Base-by-base conservation (phyloP, 768 basidiomycete species). In the Rhizopogon vesiculosus region DNA sequence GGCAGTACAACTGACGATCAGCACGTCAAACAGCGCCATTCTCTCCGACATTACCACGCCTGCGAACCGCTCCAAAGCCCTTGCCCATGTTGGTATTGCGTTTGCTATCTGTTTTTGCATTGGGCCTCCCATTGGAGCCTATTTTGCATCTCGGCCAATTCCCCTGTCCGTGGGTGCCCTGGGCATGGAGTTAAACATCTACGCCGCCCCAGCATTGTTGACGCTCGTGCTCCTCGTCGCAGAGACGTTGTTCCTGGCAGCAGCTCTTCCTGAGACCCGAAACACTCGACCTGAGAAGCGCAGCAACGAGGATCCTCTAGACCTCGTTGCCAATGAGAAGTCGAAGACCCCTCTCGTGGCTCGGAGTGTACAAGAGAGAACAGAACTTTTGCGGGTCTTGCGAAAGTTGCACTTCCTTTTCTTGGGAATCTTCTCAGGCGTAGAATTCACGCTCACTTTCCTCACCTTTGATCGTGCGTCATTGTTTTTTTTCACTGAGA, bases 381-480 rank as follows among this genome's bases (percentile, higher is more conserved):
- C 92, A 53, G 58, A 65, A 22, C 66, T 78, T 25, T 80, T 98
- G 50, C 77, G 74, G 61, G 67, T 75, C 8, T 75, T 95, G 43
- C 84, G 87, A 40, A 71, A 74, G 43, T 68, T 91, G 15, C 95
- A 98, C 68, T 88, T 93, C 67, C 69, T 86, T 45, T 99, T 98
- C 76, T 74, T 98, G 57, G 82, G 87, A 51, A 68, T 96, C 49
- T 98, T 99, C 71, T 95, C 95, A 2, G 96, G 95, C 12, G 83
- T 97, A 49, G 96, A 99, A 68, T 98, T 98, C 71, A 99, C 96
- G 0, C 77, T 99, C 19, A 96, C 93, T 0, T 98, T 98, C 78
- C 76, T 98, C 45, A 97, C 90, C 2, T 94, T 92, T 64, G 91
- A 93, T 67, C 71, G 92, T 89, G 73, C 69, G 86, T 78, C 46